phyloP scores from a whole-genome alignment of 2,329 filamentous ascomycete genomes.

The Clarireedia paspali region DNA sequence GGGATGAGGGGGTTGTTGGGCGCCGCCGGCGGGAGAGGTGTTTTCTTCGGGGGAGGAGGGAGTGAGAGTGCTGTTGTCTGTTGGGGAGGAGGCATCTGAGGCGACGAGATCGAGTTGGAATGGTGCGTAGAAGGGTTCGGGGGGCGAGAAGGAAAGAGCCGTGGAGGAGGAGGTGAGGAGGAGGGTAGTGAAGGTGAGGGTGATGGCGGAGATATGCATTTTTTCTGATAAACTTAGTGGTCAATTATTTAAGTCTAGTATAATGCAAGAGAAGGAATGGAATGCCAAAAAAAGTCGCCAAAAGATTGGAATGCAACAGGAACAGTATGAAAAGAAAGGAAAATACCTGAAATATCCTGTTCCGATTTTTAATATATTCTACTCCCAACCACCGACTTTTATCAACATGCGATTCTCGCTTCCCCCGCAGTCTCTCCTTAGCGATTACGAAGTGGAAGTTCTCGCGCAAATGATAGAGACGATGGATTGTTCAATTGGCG shows the following conservation, averaged over 20 bases:
- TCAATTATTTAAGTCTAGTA: neutral
- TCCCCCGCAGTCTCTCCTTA: neutral
- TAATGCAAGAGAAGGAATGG: neutral
- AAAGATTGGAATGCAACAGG: neutral
- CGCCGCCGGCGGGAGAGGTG: slow-evolving; percentile 3
- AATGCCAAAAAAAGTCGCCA: neutral
- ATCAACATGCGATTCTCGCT: neutral
- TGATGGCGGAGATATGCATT: neutral
- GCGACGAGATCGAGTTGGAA: slow-evolving; percentile 7
- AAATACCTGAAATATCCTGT: neutral
- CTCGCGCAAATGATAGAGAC: too few species aligned
- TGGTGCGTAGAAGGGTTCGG: slow-evolving; percentile 21
- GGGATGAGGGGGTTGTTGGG: neutral
- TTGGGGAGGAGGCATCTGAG: slow-evolving; percentile 2
- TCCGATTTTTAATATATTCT: neutral
- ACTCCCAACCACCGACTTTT: neutral
- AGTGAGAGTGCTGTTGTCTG: slow-evolving; percentile 18
- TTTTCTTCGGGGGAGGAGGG: neutral
- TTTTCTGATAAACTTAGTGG: neutral
- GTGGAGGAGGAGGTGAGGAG: slow-evolving; percentile 5
- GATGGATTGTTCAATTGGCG: too few species aligned
- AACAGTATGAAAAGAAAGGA: neutral
- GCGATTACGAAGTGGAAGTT: too few species aligned
- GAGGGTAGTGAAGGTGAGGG: neutral
- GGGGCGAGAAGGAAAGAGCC: slow-evolving; percentile 15